These are phyloP conservation scores for Podaxis sp. DNA, from an alignment of 768 basidiomycete species.

Conservation along the genomic window DNA sequence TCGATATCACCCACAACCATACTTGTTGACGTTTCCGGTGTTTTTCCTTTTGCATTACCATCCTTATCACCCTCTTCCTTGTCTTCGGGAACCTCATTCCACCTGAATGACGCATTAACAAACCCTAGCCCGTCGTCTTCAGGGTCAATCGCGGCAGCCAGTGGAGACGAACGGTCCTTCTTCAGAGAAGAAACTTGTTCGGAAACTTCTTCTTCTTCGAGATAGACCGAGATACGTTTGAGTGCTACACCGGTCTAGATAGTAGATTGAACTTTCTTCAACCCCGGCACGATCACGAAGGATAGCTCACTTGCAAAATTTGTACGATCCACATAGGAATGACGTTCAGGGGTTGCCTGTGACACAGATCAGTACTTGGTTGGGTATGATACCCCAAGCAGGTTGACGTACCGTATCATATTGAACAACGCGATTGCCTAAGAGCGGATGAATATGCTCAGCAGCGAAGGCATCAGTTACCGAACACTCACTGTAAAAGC, in stretches of 20 bases:
- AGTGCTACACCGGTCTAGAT: conserved; percentile 56
- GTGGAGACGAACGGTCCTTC: conserved; percentile 23
- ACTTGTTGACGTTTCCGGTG: conserved; percentile 6
- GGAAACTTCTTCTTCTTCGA: conserved; percentile 67
- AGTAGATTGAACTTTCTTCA: background rate
- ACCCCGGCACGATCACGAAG: background rate
- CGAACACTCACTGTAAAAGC: conserved; percentile 71
- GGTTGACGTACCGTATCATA: conserved; percentile 63
- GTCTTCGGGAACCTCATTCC: conserved; percentile 47
- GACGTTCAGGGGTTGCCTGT: conserved; percentile 65
- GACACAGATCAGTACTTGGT: background rate
- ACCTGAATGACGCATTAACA: conserved; percentile 55
- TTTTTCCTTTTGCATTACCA: conserved; percentile 5
- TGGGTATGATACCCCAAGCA: background rate
- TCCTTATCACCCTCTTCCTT: conserved; percentile 17
- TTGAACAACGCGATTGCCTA: conserved; percentile 77
- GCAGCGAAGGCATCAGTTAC: background rate
- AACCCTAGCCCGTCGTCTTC: conserved; percentile 47
- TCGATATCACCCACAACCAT: background rate
- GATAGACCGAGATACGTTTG: conserved; percentile 62
- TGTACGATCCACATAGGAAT: conserved; percentile 80
- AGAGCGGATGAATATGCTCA: background rate
- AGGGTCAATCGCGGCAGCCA: conserved; percentile 16
- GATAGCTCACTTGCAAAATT: conserved; percentile 49
- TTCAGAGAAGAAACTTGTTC: conserved; percentile 66